phyloP scores from a whole-genome alignment of 108 stramenopile genomes.

The Chaetoceros tenuissimus region DNA sequence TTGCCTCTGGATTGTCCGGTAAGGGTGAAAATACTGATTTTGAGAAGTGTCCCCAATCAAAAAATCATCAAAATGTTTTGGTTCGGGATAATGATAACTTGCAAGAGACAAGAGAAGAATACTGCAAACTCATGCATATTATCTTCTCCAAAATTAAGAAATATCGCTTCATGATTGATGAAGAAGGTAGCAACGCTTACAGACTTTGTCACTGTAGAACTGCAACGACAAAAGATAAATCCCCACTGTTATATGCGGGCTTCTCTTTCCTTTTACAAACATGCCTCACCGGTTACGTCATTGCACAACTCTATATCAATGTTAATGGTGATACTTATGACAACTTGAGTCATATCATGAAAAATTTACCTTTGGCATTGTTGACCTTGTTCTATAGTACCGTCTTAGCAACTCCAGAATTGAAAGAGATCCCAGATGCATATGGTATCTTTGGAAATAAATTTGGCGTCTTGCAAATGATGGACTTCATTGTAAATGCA shows the following conservation, averaged over 20 bases:
- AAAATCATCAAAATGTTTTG: background rate
- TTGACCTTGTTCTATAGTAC: background rate
- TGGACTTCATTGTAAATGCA: background rate
- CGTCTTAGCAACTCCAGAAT: background rate
- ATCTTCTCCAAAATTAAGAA: background rate
- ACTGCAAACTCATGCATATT: background rate
- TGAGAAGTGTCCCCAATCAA: background rate
- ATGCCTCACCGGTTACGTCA: background rate
- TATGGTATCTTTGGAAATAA: background rate
- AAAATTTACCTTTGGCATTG: background rate
- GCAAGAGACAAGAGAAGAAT: background rate
- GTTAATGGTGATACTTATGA: background rate
- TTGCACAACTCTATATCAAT: background rate
- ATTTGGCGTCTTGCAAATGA: background rate
- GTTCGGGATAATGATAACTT: background rate
- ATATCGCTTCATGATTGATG: background rate
- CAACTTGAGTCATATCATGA: background rate
- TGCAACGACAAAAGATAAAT: background rate
- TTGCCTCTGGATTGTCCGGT: background rate
- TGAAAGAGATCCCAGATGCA: background rate
- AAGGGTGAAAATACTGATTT: background rate
- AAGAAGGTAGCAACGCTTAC: background rate
- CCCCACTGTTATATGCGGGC: background rate
- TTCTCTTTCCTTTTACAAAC: background rate
- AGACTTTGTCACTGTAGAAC: background rate